Base-by-base conservation (phyloP, 345 rosid species). In the Moricandia moricandioides region DNA sequence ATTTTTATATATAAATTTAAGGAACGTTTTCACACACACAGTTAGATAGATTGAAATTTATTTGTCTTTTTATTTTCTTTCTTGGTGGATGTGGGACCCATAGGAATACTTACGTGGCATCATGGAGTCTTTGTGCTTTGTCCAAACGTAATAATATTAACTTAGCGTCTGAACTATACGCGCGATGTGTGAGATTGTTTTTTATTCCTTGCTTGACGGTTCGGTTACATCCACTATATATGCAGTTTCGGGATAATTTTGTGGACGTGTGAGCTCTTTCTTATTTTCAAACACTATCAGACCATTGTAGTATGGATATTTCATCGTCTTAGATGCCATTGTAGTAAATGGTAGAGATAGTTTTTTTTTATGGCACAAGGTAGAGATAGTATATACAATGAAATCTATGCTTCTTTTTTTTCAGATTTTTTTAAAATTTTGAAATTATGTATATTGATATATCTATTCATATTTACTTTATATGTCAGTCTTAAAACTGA, bases 81-180 rank as follows among this genome's bases (percentile, higher is more conserved):
- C 31, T 65, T 71, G 68, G 62, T 78, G 77, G 12, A 51, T 34
- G 72, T 78, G 73, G 81, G 73, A 26, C 73, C 81, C 81, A 67
- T 9, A 0, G 2, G 73, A 72, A 60, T 78, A 60, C 73, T 72
- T 37, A 72, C 73, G 81, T 78, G 81, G 80, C 80, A 70, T 76
- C 11, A 62, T 62, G 66, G 66, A 62, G 29, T 39, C 13, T 54
- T 55, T 43, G 60, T 76, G 69, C 16, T 75, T 67, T 34, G 62
- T 30, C 45, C 21, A 8, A 37, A 33, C 51, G 17, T 9, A 8
- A 29, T 11, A 21, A 6, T 49, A 14, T 49, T 14, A 54, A 24
- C 6, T 29, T 26, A 7, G 79, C 73, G 63, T 14, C n/a, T 64
- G 24, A 2, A 31, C 1, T 21, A 6, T 34, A 64, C 71, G 76